These are phyloP conservation scores for Entomortierella parvispora DNA, from an alignment of 192 early-diverging fungal species.

Conservation along the genomic window DNA sequence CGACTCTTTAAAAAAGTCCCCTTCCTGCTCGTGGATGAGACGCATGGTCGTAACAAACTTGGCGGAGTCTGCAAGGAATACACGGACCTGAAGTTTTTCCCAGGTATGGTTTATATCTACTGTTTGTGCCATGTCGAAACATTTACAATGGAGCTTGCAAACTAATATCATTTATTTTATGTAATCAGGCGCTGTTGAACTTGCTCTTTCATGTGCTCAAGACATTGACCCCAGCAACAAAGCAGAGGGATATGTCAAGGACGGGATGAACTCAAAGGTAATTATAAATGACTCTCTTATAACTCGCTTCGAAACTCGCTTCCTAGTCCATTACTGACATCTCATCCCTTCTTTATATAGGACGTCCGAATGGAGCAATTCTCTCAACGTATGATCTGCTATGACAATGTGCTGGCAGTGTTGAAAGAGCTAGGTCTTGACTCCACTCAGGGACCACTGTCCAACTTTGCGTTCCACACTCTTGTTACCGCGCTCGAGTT, in stretches of 20 bases:
- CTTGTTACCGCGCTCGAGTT: conserved; percentile 54
- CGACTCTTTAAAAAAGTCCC: conserved; percentile 52
- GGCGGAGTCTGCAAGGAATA: conserved; percentile 61
- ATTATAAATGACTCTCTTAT: conserved; percentile 36
- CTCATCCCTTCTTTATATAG: conserved; percentile 1
- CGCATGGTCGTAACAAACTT: conserved; percentile 55
- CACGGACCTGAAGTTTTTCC: conserved; percentile 53
- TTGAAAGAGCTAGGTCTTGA: conserved; percentile 34
- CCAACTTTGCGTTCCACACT: conserved; percentile 38
- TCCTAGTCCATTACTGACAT: no score
- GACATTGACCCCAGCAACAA: conserved; percentile 66
- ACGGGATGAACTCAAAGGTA: conserved; percentile 62
- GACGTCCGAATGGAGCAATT: conserved; percentile 35
- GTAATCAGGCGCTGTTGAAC: conserved; percentile 56
- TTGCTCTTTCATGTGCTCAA: conserved; percentile 66
- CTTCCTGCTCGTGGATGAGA: conserved; percentile 56
- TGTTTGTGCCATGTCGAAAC: neutral
- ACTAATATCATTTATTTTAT: neutral
- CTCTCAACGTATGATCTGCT: conserved; percentile 29
- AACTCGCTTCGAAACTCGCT: conserved; percentile 2
- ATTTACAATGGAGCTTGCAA: neutral
- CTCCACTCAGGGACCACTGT: conserved; percentile 33
- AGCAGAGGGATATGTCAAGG: conserved; percentile 65
- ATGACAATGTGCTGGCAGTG: conserved; percentile 23
- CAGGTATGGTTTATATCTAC: neutral